Evolutionary conservation across 73 alveolate species (phyloP).

Genomic region (Paramecium primaurelia): DNA sequence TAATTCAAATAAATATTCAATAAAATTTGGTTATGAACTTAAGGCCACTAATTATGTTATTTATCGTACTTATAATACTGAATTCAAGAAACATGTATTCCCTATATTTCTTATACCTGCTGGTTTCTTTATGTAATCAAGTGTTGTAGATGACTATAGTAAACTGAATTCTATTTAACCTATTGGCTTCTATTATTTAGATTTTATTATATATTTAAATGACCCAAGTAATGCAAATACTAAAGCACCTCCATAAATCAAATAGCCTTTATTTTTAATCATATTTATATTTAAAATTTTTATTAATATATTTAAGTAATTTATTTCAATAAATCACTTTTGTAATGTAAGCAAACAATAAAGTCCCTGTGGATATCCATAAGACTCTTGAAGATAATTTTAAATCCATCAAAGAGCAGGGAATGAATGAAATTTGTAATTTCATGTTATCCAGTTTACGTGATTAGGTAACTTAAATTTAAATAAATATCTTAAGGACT

Average conservation of each 20-base stretch:
- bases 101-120: conserved; percentile 13
- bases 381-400: neutral
- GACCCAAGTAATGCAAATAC: neutral
- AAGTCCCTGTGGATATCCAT: neutral
- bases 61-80: neutral
- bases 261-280: neutral
- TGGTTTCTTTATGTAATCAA: neutral
- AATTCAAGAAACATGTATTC: neutral
- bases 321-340: neutral
- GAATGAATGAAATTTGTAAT: neutral
- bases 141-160: neutral
- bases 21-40: conserved; percentile 7
- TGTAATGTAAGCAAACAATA: neutral
- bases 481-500: neutral
- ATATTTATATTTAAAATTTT: neutral
- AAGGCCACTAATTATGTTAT: neutral
- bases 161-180: neutral
- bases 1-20: neutral
- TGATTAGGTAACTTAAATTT: neutral
- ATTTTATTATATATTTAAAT: neutral
- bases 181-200: neutral
- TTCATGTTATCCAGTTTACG: neutral
- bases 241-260: neutral
- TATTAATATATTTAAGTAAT: neutral
- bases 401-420: neutral